Evolutionary conservation across 2,329 filamentous ascomycete genomes (phyloP), one percentile per base, ranked within the genome.

Genomic region (Chaetomium globosum): DNA sequence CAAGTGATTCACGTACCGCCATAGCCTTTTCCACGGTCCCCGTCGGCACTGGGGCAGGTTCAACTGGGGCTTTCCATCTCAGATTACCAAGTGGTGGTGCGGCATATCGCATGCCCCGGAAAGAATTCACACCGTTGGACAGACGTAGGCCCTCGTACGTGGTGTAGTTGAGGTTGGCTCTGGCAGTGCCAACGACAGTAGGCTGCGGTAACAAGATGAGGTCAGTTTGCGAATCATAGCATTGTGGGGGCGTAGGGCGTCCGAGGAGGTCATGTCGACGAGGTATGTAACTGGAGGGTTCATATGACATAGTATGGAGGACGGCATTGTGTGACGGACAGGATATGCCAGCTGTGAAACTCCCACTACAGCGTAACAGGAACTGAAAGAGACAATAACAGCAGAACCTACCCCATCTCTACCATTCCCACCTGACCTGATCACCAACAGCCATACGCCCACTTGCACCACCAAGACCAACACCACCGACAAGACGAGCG

Each of bases 81-180:
- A 84, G 74, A 48, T 83, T 75, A 1, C 79, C 81, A 0, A 81
- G 63, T 5, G 84, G 83, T n/a, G 83, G 76, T 16, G 79, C 77
- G 12, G 84, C 84, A 71, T 81, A 87, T 52, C 83, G 81, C 73
- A 82, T 75, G 13, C 81, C 81, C 3, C 81, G 74, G 70, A 79
- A 84, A 69, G 81, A 75, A 58, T 77, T 77, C 33, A 84, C 75
- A n/a, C 76, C 77, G 31, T 72, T 76, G 28, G 71, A 67, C 4
- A 80, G 74, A 2, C 73, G 69, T 3, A 72, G 71, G 31, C 81
- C 81, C 28, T 76, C 74, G 63, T 83, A 83, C 30, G 72, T 71
- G n/a, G 80, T 76, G 65, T 83, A 83, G 31, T 77, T 78, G 26
- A 83, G 75, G 67, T 82, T 76, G 55, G 79, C 72, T 4, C n/a